Evolutionary conservation across 2,329 filamentous ascomycete species (phyloP), one percentile per base, ranked within the genome.

Genomic region (Claviceps humidiphila): DNA sequence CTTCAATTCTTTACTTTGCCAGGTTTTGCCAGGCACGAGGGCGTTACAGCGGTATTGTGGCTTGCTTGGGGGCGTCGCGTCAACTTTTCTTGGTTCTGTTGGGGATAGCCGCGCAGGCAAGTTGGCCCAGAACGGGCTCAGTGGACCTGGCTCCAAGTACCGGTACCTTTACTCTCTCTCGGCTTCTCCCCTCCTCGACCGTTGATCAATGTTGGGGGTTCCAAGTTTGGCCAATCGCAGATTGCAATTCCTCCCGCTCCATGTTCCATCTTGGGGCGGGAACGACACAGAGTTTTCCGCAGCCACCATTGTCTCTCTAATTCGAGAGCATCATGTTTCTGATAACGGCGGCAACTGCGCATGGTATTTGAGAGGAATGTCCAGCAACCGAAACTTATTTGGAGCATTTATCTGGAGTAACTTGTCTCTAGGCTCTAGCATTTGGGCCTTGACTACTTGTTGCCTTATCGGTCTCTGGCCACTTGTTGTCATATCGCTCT

Each of bases 71-170:
- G 50, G 50, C 38, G 52, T 50, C 54, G 54, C 56, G 43, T 44
- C 49, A 50, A 41, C n/a, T 47, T 54, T 58, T 61, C 69, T 68
- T 66, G 66, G 66, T 67, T 68, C 64, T 70, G 64, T 70, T 72
- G 68, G 69, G 69, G 69, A 69, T 64, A 47, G 52, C 47, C 45
- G 46, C 49, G 24, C 37, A 55, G 56, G 58, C 58, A 44, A 34
- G 47, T 54, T 54, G 22, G 11, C 13, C 13, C 30, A 34, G 30
- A 16, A n/a, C 24, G 24, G 24, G 16, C 26, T 24, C 16, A 37
- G 44, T 24, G 4, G n/a, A 9, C 26, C 16, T 17, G 24, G 44
- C 44, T 37, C 0, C 16, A 37, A 47, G 45, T 47, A 38, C 1
- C 34, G 45, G 45, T 47, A 47, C 45, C 17, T 50, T 8, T 17